Evolutionary conservation across 345 rosid species (phyloP), one percentile per base, ranked within the genome.

Genomic region (Raphanus sativus): DNA sequence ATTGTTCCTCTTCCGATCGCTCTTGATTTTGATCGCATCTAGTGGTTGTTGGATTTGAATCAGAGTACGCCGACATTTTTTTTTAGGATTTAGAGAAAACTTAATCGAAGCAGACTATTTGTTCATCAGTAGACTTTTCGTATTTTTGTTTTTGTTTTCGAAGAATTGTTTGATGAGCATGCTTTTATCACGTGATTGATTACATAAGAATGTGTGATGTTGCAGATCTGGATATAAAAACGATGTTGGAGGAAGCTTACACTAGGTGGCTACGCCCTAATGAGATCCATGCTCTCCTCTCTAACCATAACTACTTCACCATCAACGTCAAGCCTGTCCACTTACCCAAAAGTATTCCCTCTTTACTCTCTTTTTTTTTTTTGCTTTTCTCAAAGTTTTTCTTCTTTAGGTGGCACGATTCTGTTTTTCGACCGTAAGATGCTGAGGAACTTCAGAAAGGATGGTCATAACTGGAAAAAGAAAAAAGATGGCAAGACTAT

Each of bases 251-350:
- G 78, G 99, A 96, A 81, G 94, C 98, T 13, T 81, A 73, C 69
- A 69, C 83, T 8, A 88, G 98, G 85, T 96, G 99, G 99, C 94
- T 96, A 50, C 89, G 98, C 26, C 99, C 99, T 4, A 96, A 96
- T 78, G 99, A 95, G 87, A 92, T 95, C 70, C 94, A 89, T 64
- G 99, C 99, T 28, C 78, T 91, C 29, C 91, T 96, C 16, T 91
- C 89, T 71, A 96, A 96, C 74, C 66, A 85, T 86, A 88, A 85
- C 76, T 74, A 82, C 77, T 96, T 96, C 86, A 60, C 62, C 77
- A 85, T 96, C 75, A 54, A 62, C 76, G 99, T 89, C 82, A 96
- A 89, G 90, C 99, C 99, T 5, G 78, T 89, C 63, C 80, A 83
- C 83, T 83, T 96, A 71, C 99, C 99, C 26, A 73, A 63, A 72